Base-by-base conservation (phyloP, 306 rosid genomes). In the Styphnolobium japonicum region DNA sequence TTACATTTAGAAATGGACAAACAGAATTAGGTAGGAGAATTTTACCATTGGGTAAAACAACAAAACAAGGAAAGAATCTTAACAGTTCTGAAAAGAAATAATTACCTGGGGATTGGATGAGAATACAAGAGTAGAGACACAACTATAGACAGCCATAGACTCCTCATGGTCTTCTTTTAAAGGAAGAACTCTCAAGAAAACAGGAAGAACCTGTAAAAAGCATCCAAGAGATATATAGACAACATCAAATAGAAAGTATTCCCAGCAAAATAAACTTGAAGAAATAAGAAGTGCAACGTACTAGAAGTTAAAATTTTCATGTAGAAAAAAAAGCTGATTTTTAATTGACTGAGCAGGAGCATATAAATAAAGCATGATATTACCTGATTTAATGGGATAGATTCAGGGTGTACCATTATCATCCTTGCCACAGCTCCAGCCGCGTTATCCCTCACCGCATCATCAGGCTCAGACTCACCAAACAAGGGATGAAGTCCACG, bases 341-440 rank as follows among this genome's bases (percentile, higher is more conserved):
- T 22, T 36, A 19, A 56, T 29, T 65, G 37, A 73, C 60, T 12
- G 40, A 55, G 43, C 21, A 42, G 46, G 8, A 69, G 15, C 16
- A 71, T 64, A 34, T 51, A 29, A 81, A 57, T 60, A 65, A 77
- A 75, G 58, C 43, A 22, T 15, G 22, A 67, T 21, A 75, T 46
- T 75, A 90, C 99, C 98, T 96, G 97, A 84, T 89, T 91, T 80
- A 96, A 85, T 64, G 98, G 99, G 65, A 96, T 80, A 71, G 94
- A 81, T 84, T 96, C 98, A 5, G 97, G 97, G 68, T 96, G 98
- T 63, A 91, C 97, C 97, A 96, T 91, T 84, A 96, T 93, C 99
- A 96, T 93, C 84, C 97, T 91, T 67, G 99, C 99, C 68, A 96
- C 94, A 42, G 98, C 98, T 76, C 99, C 99, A 79, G 99, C 98